Evolutionary conservation across 208 protist species (phyloP).

Genomic region (Angomonas desouzai): DNA sequence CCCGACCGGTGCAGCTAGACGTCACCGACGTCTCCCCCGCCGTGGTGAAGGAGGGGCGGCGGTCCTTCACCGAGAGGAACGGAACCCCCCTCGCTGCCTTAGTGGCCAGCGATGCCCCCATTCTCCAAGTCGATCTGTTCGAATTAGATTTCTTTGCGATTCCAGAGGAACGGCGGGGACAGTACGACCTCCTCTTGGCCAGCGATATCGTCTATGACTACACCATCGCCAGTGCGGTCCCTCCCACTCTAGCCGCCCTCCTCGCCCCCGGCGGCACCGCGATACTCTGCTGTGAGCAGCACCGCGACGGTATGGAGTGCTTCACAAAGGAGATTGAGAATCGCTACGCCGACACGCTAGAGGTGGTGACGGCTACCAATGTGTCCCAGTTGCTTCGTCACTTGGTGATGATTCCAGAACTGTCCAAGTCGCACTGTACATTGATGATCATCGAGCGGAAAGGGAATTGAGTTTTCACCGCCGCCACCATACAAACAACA

Average conservation of each 20-base stretch:
- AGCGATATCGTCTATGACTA: conserved; percentile 66
- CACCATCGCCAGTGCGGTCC: conserved; percentile 32
- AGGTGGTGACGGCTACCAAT: conserved; percentile 25
- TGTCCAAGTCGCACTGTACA: conserved; percentile 30
- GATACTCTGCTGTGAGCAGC: conserved; percentile 54
- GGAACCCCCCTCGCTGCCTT: conserved; percentile 11
- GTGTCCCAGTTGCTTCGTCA: conserved; percentile 23
- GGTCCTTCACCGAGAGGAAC: conserved; percentile 28
- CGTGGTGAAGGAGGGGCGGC: conserved; percentile 28
- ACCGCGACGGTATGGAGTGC: conserved; percentile 46
- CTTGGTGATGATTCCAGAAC: conserved; percentile 21
- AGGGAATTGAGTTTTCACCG: not conserved
- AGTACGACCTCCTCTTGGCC: conserved; percentile 42
- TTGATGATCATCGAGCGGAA: conserved; percentile 30
- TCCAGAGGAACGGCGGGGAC: conserved; percentile 13
- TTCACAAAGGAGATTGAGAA: conserved; percentile 26
- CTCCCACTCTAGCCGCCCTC: conserved; percentile 31
- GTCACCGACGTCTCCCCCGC: conserved; percentile 43
- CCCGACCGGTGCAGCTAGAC: conserved; percentile 21
- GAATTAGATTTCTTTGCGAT: conserved; percentile 37
- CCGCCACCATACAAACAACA: no score
- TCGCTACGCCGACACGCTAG: conserved; percentile 13
- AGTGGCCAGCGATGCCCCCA: not conserved
- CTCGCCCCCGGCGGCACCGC: conserved; percentile 39
- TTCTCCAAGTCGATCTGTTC: conserved; percentile 14